phyloP scores from a whole-genome alignment of 2,329 filamentous ascomycete genomes.

The Fusarium sp. region DNA sequence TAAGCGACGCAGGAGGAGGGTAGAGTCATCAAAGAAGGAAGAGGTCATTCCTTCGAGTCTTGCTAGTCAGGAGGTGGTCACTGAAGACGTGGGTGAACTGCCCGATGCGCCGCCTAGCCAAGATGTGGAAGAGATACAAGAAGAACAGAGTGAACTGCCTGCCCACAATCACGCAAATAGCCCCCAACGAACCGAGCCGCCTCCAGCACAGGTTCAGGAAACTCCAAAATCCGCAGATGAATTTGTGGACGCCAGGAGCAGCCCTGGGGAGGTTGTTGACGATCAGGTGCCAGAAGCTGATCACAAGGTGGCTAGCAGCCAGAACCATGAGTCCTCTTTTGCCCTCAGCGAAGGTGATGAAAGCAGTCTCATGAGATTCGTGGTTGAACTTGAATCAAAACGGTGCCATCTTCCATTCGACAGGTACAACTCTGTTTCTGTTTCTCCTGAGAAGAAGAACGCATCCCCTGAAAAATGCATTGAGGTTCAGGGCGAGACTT shows the following conservation, averaged over 20 bases:
- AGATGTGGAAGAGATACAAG: constrained; percentile 12
- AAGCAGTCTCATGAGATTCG: constrained; percentile 61
- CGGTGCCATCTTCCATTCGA: constrained; percentile 48
- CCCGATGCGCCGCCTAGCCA: constrained; percentile 3
- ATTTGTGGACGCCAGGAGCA: constrained; percentile 64
- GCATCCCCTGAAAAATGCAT: constrained; percentile 34
- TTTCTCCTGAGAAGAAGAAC: constrained; percentile 30
- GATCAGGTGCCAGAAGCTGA: constrained; percentile 7
- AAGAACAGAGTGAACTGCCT: constrained; percentile 5
- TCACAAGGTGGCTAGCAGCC: constrained; percentile 14
- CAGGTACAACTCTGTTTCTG: constrained; percentile 30
- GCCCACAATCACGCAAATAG: constrained; percentile 18
- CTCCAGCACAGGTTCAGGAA: constrained; percentile 44
- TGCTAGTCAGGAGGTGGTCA: constrained; percentile 34
- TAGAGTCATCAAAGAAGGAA: constrained; percentile 24
- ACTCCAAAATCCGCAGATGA: constrained; percentile 59
- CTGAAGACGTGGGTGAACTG: constrained; percentile 7
- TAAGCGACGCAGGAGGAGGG: constrained; percentile 33
- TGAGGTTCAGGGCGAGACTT: constrained; percentile 37
- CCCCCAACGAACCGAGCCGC: constrained; percentile 35
- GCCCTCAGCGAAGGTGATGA: constrained; percentile 61
- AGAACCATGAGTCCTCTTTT: constrained; percentile 53
- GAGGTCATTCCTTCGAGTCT: constrained; percentile 51
- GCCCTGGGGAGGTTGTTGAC: constrained; percentile 50
- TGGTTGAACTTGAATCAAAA: constrained; percentile 63